Evolutionary conservation across 305 asterid genomes (phyloP).

Genomic region (Fraxinus sp.): DNA sequence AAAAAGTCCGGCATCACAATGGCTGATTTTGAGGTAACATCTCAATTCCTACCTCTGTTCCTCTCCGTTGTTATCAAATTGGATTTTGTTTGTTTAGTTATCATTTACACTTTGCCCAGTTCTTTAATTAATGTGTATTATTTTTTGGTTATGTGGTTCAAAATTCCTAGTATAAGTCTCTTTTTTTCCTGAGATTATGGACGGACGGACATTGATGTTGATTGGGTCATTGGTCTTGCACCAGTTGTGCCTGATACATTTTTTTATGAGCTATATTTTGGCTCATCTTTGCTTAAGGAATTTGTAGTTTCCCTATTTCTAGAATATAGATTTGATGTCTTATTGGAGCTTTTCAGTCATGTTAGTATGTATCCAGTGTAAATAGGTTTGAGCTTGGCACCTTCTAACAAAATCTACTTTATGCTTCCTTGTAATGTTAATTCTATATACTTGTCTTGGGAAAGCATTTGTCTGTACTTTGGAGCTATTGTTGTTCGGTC

Average conservation of each 20-base stretch:
- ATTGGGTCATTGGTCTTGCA: not conserved
- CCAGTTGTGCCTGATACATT: no score
- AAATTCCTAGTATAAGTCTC: not conserved
- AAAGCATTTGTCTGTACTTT: not conserved
- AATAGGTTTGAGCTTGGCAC: not conserved
- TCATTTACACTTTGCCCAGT: not conserved
- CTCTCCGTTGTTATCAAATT: not conserved
- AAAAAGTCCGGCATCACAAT: constrained; percentile 54
- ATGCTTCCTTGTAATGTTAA: not conserved
- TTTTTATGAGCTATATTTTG: not conserved
- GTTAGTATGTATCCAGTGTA: not conserved
- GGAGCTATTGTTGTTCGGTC: not conserved
- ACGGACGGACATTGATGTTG: not conserved
- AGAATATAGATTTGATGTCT: not conserved
- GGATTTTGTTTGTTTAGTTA: not conserved
- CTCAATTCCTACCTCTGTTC: not conserved
- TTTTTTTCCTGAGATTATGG: no score
- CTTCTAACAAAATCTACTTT: not conserved
- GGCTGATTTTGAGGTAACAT: constrained; percentile 75
- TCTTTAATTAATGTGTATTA: not conserved
- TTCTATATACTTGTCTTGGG: not conserved
- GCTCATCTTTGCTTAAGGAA: not conserved
- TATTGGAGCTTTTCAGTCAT: not conserved
- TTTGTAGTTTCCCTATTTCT: not conserved
- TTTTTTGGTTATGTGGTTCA: not conserved